These are phyloP conservation scores for Kuraishia piskuri DNA, from an alignment of 805 yeast species.

Conservation along the genomic window DNA sequence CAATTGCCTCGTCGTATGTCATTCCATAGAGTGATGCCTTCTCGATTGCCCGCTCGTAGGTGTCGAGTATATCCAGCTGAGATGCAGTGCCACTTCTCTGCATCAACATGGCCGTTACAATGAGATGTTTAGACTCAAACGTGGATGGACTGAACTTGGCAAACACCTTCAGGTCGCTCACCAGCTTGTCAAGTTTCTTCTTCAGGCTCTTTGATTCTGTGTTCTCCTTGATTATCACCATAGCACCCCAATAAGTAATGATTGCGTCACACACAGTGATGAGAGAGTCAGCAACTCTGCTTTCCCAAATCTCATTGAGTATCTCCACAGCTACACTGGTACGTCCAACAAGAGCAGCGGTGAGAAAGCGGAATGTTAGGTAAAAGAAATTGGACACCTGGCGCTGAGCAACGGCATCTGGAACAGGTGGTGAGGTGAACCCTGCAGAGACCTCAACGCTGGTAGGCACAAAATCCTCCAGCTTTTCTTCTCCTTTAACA, in stretches of 20 bases:
- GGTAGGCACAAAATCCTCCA: not conserved
- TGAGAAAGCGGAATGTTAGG: not conserved
- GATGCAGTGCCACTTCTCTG: constrained; percentile 14
- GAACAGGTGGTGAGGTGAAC: no score
- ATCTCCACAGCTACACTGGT: not conserved
- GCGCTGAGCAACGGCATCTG: not conserved
- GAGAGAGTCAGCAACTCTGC: not conserved
- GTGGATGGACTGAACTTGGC: constrained; percentile 24
- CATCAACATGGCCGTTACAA: constrained; percentile 26
- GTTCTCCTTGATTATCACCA: not conserved
- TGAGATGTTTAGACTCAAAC: constrained; percentile 28
- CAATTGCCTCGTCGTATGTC: constrained; percentile 30
- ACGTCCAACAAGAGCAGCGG: not conserved
- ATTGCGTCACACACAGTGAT: not conserved
- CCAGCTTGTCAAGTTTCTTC: constrained; percentile 10
- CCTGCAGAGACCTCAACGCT: not conserved
- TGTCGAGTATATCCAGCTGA: constrained; percentile 31
- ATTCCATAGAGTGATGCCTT: constrained; percentile 21
- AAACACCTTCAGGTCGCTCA: constrained; percentile 24
- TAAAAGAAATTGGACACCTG: not conserved
- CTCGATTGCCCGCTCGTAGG: constrained; percentile 37
- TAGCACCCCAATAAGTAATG: not conserved
- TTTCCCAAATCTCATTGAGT: not conserved
- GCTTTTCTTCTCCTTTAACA: constrained; percentile 4
- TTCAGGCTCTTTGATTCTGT: constrained; percentile 5